Percentiles rank a stretch among this genome's conserved stretches.
These are phyloP conservation scores for Aristolochia californica DNA, from an alignment of 164 flowering plant genomes.

Conservation along the genomic window DNA sequence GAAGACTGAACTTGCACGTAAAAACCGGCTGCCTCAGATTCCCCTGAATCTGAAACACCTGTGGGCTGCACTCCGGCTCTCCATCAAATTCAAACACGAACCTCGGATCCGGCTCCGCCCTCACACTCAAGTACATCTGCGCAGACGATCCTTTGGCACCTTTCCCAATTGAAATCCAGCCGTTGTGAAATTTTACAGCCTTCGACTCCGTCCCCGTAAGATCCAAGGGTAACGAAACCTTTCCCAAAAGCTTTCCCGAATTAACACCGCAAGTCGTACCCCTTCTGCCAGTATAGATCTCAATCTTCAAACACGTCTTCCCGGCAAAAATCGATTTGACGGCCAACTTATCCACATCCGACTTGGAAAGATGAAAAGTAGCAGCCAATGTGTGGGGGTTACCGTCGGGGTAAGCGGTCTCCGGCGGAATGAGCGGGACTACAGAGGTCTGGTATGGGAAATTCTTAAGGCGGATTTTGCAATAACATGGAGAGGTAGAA, in stretches of 20 bases:
- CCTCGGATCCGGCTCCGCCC: slow-evolving; percentile 86
- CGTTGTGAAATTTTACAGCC: slow-evolving; percentile 49
- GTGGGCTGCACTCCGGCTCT: slow-evolving; percentile 90
- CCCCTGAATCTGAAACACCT: slow-evolving; percentile 79
- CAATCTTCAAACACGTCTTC: slow-evolving; percentile 33
- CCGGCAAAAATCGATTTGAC: slow-evolving; percentile 36
- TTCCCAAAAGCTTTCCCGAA: slow-evolving; percentile 67
- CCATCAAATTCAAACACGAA: slow-evolving; percentile 92
- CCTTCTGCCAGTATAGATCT: slow-evolving; percentile 58
- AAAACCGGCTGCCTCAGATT: slow-evolving; percentile 79
- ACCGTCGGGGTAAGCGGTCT: slow-evolving; percentile 24
- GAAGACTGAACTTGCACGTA: slow-evolving; percentile 80
- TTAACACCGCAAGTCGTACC: slow-evolving; percentile 65
- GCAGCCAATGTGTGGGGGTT: slow-evolving; percentile 33
- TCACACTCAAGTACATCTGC: slow-evolving; percentile 59
- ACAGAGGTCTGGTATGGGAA: slow-evolving; percentile 50
- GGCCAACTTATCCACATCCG: slow-evolving; percentile 45
- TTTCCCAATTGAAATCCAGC: slow-evolving; percentile 65
- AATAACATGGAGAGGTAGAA: slow-evolving; percentile 58
- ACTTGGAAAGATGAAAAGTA: slow-evolving; percentile 50
- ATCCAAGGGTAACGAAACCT: slow-evolving; percentile 51
- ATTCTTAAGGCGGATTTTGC: slow-evolving; percentile 47
- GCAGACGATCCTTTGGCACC: slow-evolving; percentile 29
- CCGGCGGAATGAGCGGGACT: slow-evolving; percentile 39
- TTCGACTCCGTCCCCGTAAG: slow-evolving; percentile 44